Evolutionary conservation across 768 basidiomycete species (phyloP), one percentile per base, ranked within the genome.

Genomic region (Tephrocybe rancida): DNA sequence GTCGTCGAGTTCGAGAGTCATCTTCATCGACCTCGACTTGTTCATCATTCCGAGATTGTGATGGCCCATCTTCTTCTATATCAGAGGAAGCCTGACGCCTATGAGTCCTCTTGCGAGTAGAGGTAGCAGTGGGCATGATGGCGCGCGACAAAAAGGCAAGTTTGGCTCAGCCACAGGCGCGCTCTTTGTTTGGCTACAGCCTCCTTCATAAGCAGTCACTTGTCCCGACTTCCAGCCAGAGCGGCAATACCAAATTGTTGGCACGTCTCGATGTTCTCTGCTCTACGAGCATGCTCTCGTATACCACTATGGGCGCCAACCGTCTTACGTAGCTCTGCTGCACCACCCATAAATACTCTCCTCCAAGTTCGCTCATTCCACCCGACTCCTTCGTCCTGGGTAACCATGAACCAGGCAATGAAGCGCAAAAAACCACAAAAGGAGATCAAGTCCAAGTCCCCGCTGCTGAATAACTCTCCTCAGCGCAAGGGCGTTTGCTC

Each of bases 401-500:
- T 78, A 26, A 96, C 95, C 1, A 81, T 96, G 61, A 95, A 95
- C 71, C 94, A 96, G 70, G 86, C 93, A 29, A 88, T 93, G 71
- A 81, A 87, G 19, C 82, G 90, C 34, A 92, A 92, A 74, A 78
- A 81, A 58, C 80, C 80, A 21, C 75, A 77, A 48, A 74, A 76
- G 59, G 66, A 74, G 14, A 61, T 71, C 42, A 82, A 83, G 59
- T 74, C 82, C n/a, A 83, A 79, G 61, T 87, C 95, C 0, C 97
- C 97, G 0, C 82, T 95, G 9, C 82, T 99, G 16, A 75, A 89
- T 48, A 76, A 69, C 22, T 87, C 83, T 64, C 91, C 90, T 6
- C 95, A 98, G 74, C 84, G 85, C 63, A 97, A 97, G 66, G 97
- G 92, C 43, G 95, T 99, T 55, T 92, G 92, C 69, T 84, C 88